These are phyloP conservation scores for Raddia distichophylla DNA, from an alignment of 176 grass and related monocot species.

Conservation along the genomic window DNA sequence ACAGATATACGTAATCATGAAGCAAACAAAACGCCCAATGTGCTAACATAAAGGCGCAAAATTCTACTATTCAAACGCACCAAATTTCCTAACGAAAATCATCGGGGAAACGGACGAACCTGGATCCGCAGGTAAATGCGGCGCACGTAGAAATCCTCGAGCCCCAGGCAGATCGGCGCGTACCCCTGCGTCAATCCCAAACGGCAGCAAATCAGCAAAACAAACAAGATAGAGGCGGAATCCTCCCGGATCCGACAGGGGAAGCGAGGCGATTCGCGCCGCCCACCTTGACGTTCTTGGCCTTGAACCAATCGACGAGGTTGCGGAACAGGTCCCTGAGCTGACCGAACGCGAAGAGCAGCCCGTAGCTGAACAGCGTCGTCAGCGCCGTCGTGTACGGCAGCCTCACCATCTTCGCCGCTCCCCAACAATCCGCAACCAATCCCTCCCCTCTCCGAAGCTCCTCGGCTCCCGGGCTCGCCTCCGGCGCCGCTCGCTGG, in stretches of 20 bases:
- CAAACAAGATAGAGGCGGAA: not conserved
- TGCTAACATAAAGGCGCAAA: not conserved
- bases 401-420: slow-evolving; percentile 68
- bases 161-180: slow-evolving; percentile 76
- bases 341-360: slow-evolving; percentile 82
- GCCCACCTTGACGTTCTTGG: slow-evolving; percentile 66
- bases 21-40: not conserved
- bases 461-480: not conserved
- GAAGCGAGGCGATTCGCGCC: not conserved
- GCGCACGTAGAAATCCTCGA: slow-evolving; percentile 87
- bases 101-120: slow-evolving; percentile 38
- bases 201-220: slow-evolving; percentile 1
- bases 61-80: not conserved
- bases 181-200: slow-evolving; percentile 55
- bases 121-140: slow-evolving; percentile 77
- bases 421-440: slow-evolving; percentile 8
- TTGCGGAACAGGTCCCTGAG: slow-evolving; percentile 74
- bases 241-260: not conserved
- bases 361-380: slow-evolving; percentile 80
- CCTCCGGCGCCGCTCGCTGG: not conserved
- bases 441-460: not conserved
- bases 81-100: not conserved
- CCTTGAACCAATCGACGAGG: slow-evolving; percentile 62
- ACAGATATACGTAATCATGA: not conserved
- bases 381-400: slow-evolving; percentile 77